Evolutionary conservation across 108 stramenopile genomes (phyloP).

Genomic region (Fistulifera pelliculosa): DNA sequence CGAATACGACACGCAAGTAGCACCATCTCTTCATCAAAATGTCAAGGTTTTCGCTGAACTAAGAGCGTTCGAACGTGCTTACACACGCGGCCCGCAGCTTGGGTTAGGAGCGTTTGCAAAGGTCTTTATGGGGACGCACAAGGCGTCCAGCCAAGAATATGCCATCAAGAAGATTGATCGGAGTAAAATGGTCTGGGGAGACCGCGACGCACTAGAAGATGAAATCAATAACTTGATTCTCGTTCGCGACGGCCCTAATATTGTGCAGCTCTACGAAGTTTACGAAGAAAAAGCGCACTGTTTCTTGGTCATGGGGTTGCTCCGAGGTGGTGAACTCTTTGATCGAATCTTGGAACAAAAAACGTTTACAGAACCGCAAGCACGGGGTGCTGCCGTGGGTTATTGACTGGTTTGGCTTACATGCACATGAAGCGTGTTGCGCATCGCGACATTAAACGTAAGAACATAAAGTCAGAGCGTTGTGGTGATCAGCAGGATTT

Average conservation of each 20-base stretch:
- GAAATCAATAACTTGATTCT: slow-evolving; percentile 50
- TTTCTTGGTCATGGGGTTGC: slow-evolving; percentile 70
- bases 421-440: slow-evolving; percentile 73
- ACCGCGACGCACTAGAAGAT: slow-evolving; percentile 49
- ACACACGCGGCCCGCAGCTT: slow-evolving; percentile 22
- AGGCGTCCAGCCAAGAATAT: slow-evolving; percentile 32
- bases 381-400: slow-evolving; percentile 43
- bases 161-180: slow-evolving; percentile 72
- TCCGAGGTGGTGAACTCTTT: slow-evolving; percentile 91
- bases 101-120: slow-evolving; percentile 75
- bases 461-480: too few species aligned
- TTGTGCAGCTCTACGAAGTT: slow-evolving; percentile 75
- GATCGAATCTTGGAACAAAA: slow-evolving; percentile 82
- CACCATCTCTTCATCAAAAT: slow-evolving; percentile 9
- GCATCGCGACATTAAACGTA: slow-evolving; percentile 56
- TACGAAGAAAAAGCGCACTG: slow-evolving; percentile 54
- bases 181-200: slow-evolving; percentile 55
- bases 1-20: slow-evolving; percentile 1
- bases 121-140: slow-evolving; percentile 61
- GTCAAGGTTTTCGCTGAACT: neutral
- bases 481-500: too few species aligned
- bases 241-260: slow-evolving; percentile 65
- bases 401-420: slow-evolving; percentile 72
- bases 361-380: slow-evolving; percentile 65
- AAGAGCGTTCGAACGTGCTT: neutral